phyloP scores from a whole-genome alignment of 495 filamentous ascomycete species.

The Neurospora sp. region DNA sequence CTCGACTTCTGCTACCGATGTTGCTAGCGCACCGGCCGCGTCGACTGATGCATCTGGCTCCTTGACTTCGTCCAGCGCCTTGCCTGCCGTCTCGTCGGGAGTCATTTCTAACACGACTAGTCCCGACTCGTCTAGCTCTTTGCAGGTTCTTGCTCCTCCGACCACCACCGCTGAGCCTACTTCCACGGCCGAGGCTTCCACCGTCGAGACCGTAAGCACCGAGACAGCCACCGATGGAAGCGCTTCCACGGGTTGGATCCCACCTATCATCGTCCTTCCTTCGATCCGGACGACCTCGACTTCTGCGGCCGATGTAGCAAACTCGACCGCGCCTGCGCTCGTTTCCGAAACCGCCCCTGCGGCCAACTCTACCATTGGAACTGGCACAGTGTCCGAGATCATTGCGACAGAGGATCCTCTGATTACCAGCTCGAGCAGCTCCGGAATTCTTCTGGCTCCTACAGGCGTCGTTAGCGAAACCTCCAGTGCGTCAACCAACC shows the following conservation, averaged over 20 bases:
- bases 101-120: not conserved
- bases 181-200: not conserved
- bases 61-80: not conserved
- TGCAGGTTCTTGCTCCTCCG: not conserved
- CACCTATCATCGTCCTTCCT: slow-evolving; percentile 1
- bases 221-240: not conserved
- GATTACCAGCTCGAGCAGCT: slow-evolving; percentile 2
- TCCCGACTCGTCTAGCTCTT: not conserved
- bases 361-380: not conserved
- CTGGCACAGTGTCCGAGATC: not conserved
- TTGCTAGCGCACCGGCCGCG: not conserved
- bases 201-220: not conserved
- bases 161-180: not conserved
- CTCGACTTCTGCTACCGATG: not conserved
- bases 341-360: not conserved
- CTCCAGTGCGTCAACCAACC: not conserved
- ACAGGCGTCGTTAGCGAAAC: slow-evolving; percentile 8
- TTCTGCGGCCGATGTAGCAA: not conserved
- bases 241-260: not conserved
- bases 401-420: slow-evolving; percentile 2
- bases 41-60: not conserved
- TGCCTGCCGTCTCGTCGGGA: not conserved
- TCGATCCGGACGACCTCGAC: slow-evolving; percentile 1
- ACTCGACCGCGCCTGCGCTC: not conserved
- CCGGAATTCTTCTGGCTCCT: slow-evolving; percentile 5